Percentiles rank a stretch among this genome's conserved stretches.
phyloP scores from a whole-genome alignment of 2,329 filamentous ascomycete species.

The Cercospora brassicicola region DNA sequence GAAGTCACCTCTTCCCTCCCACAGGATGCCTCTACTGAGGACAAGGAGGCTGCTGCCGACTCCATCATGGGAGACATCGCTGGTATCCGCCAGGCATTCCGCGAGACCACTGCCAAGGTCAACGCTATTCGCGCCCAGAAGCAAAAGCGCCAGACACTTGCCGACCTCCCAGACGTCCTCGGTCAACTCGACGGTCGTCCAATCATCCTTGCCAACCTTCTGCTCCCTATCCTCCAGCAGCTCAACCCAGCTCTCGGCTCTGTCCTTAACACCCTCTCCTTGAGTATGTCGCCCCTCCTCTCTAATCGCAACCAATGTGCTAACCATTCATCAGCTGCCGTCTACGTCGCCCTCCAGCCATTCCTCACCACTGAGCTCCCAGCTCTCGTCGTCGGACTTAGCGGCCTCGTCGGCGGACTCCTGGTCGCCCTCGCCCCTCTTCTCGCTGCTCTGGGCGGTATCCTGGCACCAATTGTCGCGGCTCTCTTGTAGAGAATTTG shows the following conservation, averaged over 20 bases:
- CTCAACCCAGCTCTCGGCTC: conserved; percentile 18
- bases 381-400: conserved; percentile 2
- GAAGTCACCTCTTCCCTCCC: not conserved
- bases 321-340: conserved; percentile 1
- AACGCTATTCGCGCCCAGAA: not conserved
- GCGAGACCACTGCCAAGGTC: conserved; percentile 20
- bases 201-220: conserved; percentile 15
- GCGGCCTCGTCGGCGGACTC: conserved; percentile 12
- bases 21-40: conserved; percentile 4
- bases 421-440: conserved; percentile 10
- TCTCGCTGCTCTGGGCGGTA: conserved; percentile 13
- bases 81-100: conserved; percentile 22
- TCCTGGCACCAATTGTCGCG: conserved; percentile 14
- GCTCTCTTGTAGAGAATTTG: not conserved
- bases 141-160: conserved; percentile 9
- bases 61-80: conserved; percentile 16
- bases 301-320: not conserved
- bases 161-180: conserved; percentile 10
- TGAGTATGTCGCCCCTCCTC: not conserved
- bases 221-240: conserved; percentile 10
- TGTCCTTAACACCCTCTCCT: conserved; percentile 13
- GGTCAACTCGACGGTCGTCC: conserved; percentile 18
- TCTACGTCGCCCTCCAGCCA: conserved; percentile 17
- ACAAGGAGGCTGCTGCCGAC: conserved; percentile 10
- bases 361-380: conserved; percentile 17